Evolutionary conservation across 2,329 filamentous ascomycete genomes (phyloP).

Genomic region (Colletotrichum tabaci): DNA sequence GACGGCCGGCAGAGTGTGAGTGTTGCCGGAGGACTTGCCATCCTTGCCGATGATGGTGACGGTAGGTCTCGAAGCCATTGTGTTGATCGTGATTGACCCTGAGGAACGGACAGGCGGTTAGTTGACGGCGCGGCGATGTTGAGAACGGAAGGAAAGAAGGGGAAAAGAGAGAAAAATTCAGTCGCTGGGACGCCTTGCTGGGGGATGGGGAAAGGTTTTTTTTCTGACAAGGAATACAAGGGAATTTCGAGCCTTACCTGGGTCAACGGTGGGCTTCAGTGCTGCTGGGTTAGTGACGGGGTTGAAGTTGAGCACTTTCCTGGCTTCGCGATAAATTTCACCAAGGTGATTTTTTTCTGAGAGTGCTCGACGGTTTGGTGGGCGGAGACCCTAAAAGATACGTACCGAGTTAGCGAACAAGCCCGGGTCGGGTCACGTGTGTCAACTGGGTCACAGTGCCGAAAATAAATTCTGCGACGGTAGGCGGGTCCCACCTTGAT

Average conservation of each 20-base stretch:
- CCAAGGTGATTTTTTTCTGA: conserved; percentile 51
- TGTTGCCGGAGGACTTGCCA: conserved; percentile 91
- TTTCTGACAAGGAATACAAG: conserved; percentile 17
- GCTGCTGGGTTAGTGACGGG: conserved; percentile 43
- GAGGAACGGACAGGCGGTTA: conserved; percentile 33
- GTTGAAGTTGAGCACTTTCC: conserved; percentile 53
- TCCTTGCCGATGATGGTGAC: conserved; percentile 98
- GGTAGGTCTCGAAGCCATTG: conserved; percentile 96
- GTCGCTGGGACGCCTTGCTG: conserved; percentile 34
- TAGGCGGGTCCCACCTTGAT: not conserved
- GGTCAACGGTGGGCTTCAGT: conserved; percentile 56
- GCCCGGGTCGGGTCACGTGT: conserved; percentile 37
- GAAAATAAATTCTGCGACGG: not conserved
- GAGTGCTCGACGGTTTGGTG: conserved; percentile 53
- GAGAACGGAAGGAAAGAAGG: conserved; percentile 12
- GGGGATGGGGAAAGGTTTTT: conserved; percentile 11
- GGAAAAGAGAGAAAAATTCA: conserved; percentile 5
- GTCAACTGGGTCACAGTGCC: not conserved
- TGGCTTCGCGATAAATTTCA: conserved; percentile 56
- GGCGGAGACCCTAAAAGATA: conserved; percentile 56
- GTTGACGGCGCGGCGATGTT: conserved; percentile 38
- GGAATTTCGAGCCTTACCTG: conserved; percentile 50
- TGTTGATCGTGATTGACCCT: conserved; percentile 53
- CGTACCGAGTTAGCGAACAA: conserved; percentile 49
- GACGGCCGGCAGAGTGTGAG: conserved; percentile 94